Evolutionary conservation across 2,329 filamentous ascomycete genomes (phyloP).

Genomic region (Cucurbitaria berberidis): DNA sequence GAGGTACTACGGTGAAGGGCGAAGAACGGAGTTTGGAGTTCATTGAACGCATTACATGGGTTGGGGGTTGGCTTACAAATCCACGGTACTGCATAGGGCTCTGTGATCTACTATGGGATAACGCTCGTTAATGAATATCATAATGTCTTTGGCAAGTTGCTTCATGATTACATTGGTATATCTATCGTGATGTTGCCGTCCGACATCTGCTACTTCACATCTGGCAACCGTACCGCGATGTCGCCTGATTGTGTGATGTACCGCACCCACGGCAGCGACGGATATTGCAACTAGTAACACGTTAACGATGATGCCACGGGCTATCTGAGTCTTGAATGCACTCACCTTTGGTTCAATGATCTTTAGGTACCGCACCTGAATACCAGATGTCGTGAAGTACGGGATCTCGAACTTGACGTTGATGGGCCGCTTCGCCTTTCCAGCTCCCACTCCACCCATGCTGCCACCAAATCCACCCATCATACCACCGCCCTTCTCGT

Average conservation of each 20-base stretch:
- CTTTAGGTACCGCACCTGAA: constrained; percentile 97
- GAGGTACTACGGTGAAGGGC: not conserved
- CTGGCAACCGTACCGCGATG: constrained; percentile 93
- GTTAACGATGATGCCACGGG: constrained; percentile 5
- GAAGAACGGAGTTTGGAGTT: not conserved
- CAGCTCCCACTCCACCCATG: constrained; percentile 83
- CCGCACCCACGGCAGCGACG: constrained; percentile 93
- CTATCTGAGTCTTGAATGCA: not conserved
- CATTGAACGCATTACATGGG: not conserved
- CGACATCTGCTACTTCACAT: constrained; percentile 66
- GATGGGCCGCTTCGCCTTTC: constrained; percentile 94
- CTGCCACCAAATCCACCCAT: constrained; percentile 95
- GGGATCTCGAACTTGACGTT: constrained; percentile 99
- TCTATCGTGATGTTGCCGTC: constrained; percentile 14
- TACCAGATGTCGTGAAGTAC: constrained; percentile 99
- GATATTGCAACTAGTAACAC: constrained; percentile 84
- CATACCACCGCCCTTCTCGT: constrained; percentile 96
- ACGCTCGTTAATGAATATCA: not conserved
- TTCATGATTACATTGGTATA: constrained; percentile 23
- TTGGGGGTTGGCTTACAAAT: not conserved
- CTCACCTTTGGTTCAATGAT: constrained; percentile 98
- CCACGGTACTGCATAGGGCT: not conserved
- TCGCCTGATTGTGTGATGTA: constrained; percentile 99
- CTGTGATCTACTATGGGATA: not conserved
- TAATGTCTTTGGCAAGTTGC: not conserved